Evolutionary conservation across 2,329 filamentous ascomycete genomes (phyloP), one percentile per base, ranked within the genome.

Genomic region (Aureobasidium zeae): DNA sequence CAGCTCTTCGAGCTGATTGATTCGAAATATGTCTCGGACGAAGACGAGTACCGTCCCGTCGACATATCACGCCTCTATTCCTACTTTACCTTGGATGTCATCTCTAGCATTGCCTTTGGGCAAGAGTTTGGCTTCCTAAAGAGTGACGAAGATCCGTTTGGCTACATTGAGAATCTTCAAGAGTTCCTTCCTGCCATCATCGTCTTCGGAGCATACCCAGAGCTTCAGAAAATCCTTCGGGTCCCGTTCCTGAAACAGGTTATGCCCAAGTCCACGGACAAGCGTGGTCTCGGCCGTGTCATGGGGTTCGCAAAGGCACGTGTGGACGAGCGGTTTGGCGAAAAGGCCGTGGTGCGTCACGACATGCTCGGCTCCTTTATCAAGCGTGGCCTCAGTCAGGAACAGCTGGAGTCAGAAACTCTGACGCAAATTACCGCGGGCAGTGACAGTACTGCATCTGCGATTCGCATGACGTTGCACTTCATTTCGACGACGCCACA

Each of bases 291-390:
- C 4, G 60, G 59, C 10, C 55, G 54, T 11, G 57, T 64, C 22
- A 65, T 64, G 53, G 59, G 59, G 10, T 60, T 73, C 24, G 70
- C 71, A 4, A 66, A 67, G 24, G 54, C 64, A 19, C 61, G 70
- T 10, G 67, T 70, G 0, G 62, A 59, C 3, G 63, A 72, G 46
- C 63, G 73, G 2, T 73, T 68, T 43, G 61, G 63, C 0, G 62
- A 59, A 2, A 56, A 68, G 28, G 59, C 62, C 2, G 65, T 69
- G 16, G 61, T 62, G 1, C 62, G 66, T 12, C 60, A 60, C 5
- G 73, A 76, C 49, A 77, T 77, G 72, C 62, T 77, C 4, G 67
- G 64, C 3, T 68, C 69, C 0, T 74, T 75, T 51, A 64, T 74
- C 43, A 60, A 61, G 9, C 65, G 69, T 47, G 65, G 64, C 52